A percentile compares a stretch with the other conserved stretches of the same genome.
phyloP scores from a whole-genome alignment of 1,139 yeast species.

The Taphrina betulina region DNA sequence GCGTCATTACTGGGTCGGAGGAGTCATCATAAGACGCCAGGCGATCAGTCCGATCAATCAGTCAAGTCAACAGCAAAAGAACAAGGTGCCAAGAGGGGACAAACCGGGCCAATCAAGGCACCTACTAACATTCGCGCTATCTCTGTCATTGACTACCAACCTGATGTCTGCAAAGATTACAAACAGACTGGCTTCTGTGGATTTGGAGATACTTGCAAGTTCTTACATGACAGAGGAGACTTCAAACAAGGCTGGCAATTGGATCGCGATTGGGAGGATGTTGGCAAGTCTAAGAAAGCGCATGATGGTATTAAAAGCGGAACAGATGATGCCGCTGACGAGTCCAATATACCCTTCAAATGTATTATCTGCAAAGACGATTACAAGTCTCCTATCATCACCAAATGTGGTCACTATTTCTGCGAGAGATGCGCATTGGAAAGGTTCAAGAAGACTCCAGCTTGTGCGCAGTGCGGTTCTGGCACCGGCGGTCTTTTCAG shows the following conservation, averaged over 20 bases:
- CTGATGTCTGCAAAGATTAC: conserved; percentile 92
- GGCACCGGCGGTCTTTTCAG: conserved; percentile 58
- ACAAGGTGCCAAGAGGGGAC: conserved; percentile 38
- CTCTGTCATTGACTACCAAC: conserved; percentile 82
- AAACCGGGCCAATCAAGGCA: conserved; percentile 46
- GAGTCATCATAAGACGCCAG: conserved; percentile 10
- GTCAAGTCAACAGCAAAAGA: conserved; percentile 44
- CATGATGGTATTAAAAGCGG: background rate
- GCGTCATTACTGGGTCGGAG: conserved; percentile 26
- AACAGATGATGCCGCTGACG: conserved; percentile 10
- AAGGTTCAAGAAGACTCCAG: conserved; percentile 51
- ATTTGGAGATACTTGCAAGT: conserved; percentile 97
- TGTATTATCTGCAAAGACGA: conserved; percentile 64
- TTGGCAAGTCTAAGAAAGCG: conserved; percentile 35
- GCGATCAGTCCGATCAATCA: conserved; percentile 40
- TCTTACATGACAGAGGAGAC: conserved; percentile 67
- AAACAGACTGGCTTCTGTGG: conserved; percentile 94
- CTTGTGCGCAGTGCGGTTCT: conserved; percentile 59
- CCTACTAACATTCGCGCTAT: conserved; percentile 66
- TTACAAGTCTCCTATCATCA: conserved; percentile 59
- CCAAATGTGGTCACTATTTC: conserved; percentile 65
- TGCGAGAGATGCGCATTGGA: conserved; percentile 64
- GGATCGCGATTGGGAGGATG: conserved; percentile 68
- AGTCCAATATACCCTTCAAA: conserved; percentile 55
- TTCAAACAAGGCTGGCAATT: conserved; percentile 71